Evolutionary conservation across 2,329 filamentous ascomycete genomes (phyloP).

Genomic region (Eutypa lata): DNA sequence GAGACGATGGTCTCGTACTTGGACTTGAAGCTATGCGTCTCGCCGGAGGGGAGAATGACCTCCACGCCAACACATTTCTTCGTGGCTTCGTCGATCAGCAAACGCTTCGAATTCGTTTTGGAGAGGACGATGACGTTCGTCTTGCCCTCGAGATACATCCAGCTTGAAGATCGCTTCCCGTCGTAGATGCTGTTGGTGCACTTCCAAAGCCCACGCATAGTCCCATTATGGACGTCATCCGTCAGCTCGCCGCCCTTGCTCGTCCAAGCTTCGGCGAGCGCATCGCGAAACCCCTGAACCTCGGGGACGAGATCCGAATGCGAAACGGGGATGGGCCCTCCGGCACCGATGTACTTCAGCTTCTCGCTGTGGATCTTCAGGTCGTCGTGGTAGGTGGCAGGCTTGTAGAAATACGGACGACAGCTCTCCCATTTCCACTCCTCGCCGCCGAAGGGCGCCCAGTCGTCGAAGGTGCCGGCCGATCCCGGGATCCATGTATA

Average conservation of each 20-base stretch:
- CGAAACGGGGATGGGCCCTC: slow-evolving; percentile 51
- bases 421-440: slow-evolving; percentile 57
- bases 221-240: slow-evolving; percentile 54
- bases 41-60: slow-evolving; percentile 37
- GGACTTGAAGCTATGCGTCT: slow-evolving; percentile 44
- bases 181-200: slow-evolving; percentile 56
- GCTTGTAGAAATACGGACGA: slow-evolving; percentile 52
- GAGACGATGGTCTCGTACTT: slow-evolving; percentile 47
- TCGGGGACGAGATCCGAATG: slow-evolving; percentile 54
- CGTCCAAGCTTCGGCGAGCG: slow-evolving; percentile 49
- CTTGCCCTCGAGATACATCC: slow-evolving; percentile 49
- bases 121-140: slow-evolving; percentile 52
- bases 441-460: slow-evolving; percentile 70
- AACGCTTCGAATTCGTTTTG: slow-evolving; percentile 46
- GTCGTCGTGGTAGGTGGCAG: slow-evolving; percentile 57
- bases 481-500: slow-evolving; percentile 62
- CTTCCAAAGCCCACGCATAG: slow-evolving; percentile 51
- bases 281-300: slow-evolving; percentile 47
- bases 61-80: slow-evolving; percentile 43
- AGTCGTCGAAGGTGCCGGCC: slow-evolving; percentile 60
- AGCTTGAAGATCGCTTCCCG: slow-evolving; percentile 51
- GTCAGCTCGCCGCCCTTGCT: slow-evolving; percentile 47
- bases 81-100: slow-evolving; percentile 46
- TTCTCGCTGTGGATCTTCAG: slow-evolving; percentile 39
- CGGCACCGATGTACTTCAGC: slow-evolving; percentile 47